A percentile compares a stretch with the other conserved stretches of the same genome.
Conservation (phyloP, 2,329 filamentous ascomycete species). For the Botrytis fabae region DNA sequence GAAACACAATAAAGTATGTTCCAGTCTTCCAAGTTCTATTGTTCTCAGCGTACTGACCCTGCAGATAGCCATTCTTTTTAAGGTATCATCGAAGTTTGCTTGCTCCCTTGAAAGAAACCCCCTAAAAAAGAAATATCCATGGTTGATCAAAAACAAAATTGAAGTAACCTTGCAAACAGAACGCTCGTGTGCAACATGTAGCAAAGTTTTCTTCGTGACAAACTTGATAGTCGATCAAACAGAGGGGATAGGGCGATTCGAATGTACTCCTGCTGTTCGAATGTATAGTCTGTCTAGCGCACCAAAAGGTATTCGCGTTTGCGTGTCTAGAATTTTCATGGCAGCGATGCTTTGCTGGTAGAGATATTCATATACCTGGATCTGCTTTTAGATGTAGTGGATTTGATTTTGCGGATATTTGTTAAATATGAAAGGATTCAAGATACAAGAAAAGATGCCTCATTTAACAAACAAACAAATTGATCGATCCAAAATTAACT, state of each 20-base stretch:
- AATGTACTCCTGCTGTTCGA: not conserved
- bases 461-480: not conserved
- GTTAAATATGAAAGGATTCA: not conserved
- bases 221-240: not conserved
- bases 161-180: not conserved
- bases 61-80: not conserved
- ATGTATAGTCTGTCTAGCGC: not conserved
- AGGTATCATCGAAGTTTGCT: not conserved
- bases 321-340: not conserved
- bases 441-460: not conserved
- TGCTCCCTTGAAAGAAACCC: not conserved
- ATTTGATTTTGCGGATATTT: not conserved
- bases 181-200: not conserved
- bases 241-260: not conserved
- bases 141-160: not conserved
- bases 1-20: not conserved
- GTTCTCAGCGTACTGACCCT: not conserved
- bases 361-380: no score
- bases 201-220: not conserved
- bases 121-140: not conserved
- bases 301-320: not conserved
- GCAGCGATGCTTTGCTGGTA: not conserved
- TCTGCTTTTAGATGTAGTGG: not conserved
- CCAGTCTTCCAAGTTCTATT: not conserved
- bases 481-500: not conserved